These are phyloP conservation scores for Sextonia rubra DNA, from an alignment of 164 flowering plant species.

Conservation along the genomic window DNA sequence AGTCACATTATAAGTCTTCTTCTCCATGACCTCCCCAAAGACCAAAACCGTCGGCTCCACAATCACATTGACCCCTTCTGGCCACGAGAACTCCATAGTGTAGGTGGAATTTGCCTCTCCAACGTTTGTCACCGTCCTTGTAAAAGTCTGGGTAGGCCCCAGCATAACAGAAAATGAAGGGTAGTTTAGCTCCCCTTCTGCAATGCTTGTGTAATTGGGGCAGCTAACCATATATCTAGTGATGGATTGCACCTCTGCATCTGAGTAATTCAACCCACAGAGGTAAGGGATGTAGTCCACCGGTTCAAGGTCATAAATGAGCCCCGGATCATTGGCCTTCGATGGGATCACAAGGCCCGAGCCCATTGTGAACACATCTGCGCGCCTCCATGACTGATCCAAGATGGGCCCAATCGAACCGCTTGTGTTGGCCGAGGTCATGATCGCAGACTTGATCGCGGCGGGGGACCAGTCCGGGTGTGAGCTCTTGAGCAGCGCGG, in stretches of 20 bases:
- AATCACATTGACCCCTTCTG: slow-evolving; percentile 40
- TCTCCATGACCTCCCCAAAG: slow-evolving; percentile 22
- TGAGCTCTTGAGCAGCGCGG: slow-evolving; percentile 43
- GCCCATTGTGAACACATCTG: slow-evolving; percentile 57
- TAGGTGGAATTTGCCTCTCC: slow-evolving; percentile 46
- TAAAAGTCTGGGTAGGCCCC: slow-evolving; percentile 25
- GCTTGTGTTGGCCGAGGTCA: slow-evolving; percentile 38
- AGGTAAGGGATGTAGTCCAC: slow-evolving; percentile 46
- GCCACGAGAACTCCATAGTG: slow-evolving; percentile 44
- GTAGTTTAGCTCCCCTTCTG: slow-evolving; percentile 44
- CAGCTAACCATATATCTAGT: slow-evolving; percentile 25
- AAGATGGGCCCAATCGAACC: no score
- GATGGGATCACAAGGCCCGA: slow-evolving; percentile 57
- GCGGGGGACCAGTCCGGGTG: slow-evolving; percentile 70
- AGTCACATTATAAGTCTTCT: slow-evolving; percentile 36
- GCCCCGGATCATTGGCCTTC: slow-evolving; percentile 70
- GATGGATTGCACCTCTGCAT: slow-evolving; percentile 22
- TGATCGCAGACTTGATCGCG: slow-evolving; percentile 50
- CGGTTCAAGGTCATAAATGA: slow-evolving; percentile 42
- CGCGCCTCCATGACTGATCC: slow-evolving; percentile 25
- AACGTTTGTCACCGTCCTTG: slow-evolving; percentile 62
- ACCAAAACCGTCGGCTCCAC: slow-evolving; percentile 46
- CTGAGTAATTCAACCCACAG: slow-evolving; percentile 43
- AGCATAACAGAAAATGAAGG: slow-evolving; percentile 40
- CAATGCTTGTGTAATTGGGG: slow-evolving; percentile 13